phyloP scores from a whole-genome alignment of 2,329 filamentous ascomycete genomes.

The Helicocarpus griseus region DNA sequence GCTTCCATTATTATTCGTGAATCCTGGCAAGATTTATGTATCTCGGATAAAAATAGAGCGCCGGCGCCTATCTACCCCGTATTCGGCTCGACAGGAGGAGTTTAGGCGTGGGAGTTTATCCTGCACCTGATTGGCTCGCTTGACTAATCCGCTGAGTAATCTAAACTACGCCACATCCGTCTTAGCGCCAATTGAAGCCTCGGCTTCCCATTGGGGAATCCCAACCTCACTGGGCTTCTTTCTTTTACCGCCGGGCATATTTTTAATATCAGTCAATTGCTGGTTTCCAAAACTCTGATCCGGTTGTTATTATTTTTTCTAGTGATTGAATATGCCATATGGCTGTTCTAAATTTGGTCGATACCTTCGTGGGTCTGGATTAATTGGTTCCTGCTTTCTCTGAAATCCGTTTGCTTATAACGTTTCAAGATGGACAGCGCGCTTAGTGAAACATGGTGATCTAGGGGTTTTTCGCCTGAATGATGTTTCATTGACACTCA shows the following conservation, averaged over 20 bases:
- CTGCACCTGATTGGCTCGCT: background rate
- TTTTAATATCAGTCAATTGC: background rate
- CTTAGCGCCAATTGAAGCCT: background rate
- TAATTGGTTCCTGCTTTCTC: background rate
- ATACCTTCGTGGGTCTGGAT: background rate
- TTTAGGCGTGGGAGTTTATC: background rate
- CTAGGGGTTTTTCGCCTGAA: background rate
- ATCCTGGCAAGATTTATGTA: too few species aligned
- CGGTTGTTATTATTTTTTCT: background rate
- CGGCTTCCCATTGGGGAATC: background rate
- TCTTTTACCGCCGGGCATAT: background rate
- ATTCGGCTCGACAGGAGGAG: background rate
- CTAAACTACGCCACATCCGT: background rate
- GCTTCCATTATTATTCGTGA: too few species aligned
- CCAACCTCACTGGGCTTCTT: background rate
- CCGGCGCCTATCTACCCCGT: background rate
- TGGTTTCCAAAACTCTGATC: background rate
- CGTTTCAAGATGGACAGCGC: background rate
- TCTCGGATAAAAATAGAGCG: background rate
- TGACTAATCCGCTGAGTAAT: background rate
- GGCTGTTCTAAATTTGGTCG: background rate
- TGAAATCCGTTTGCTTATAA: background rate
- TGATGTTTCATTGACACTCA: background rate
- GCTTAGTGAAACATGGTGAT: background rate
- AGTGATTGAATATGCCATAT: background rate